Conservation (phyloP, 2,329 filamentous ascomycete genomes). For the Penicillium verrucosum region DNA sequence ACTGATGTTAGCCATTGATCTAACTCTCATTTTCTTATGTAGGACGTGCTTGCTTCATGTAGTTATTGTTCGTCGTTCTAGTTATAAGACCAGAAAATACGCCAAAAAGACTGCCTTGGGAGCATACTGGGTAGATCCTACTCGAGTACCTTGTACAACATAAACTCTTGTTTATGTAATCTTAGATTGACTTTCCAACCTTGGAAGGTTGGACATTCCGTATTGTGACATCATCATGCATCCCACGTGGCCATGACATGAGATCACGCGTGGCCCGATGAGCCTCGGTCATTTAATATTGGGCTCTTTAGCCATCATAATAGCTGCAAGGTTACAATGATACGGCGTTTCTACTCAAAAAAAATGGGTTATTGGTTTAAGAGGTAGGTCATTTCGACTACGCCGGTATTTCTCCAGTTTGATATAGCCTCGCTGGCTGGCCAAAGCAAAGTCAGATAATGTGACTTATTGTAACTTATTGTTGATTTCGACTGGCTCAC, state of each 20-base stretch:
- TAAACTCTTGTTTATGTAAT: not conserved
- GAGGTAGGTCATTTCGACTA: not conserved
- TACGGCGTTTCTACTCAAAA: not conserved
- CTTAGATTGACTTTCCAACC: not conserved
- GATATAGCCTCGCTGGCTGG: not conserved
- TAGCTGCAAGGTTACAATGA: not conserved
- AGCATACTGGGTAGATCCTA: no score
- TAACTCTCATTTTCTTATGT: not conserved
- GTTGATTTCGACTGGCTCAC: not conserved
- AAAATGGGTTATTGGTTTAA: not conserved
- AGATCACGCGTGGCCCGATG: conserved; percentile 13
- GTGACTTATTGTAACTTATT: not conserved
- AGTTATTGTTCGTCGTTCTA: not conserved
- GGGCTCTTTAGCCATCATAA: not conserved
- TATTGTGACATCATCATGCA: conserved; percentile 20
- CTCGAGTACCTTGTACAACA: no score
- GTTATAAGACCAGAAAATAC: not conserved
- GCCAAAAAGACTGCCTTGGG: not conserved
- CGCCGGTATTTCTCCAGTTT: not conserved
- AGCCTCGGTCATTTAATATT: not conserved
- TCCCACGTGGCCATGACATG: conserved; percentile 14
- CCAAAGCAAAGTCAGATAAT: not conserved
- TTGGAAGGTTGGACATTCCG: not conserved
- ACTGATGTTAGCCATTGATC: not conserved
- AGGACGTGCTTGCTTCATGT: not conserved